Conservation (phyloP, 169 alveolate genomes). For the Ichthyophthirius multifiliis region DNA sequence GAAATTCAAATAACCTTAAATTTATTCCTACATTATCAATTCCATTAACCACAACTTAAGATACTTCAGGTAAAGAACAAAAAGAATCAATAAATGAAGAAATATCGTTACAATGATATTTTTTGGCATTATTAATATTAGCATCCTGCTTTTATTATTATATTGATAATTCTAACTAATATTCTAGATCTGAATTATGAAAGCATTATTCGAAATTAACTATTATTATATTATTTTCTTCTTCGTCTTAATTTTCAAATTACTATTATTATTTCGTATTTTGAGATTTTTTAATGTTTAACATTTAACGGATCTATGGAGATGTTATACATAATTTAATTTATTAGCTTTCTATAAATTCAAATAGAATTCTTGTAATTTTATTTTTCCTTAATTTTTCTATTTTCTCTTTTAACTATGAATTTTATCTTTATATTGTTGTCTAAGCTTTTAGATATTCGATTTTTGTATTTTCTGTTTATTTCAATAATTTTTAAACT, state of each 20-base stretch:
- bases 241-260: not conserved
- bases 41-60: constrained; percentile 4
- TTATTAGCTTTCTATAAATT: constrained; percentile 16
- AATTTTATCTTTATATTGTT: constrained; percentile 10
- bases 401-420: constrained; percentile 1
- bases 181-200: constrained; percentile 17
- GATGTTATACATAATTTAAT: constrained; percentile 25
- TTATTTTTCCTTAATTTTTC: constrained; percentile 11
- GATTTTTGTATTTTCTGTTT: not conserved
- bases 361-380: constrained; percentile 21
- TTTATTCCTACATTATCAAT: constrained; percentile 1
- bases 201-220: constrained; percentile 14
- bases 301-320: constrained; percentile 5
- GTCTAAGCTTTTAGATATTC: constrained; percentile 14
- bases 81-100: constrained; percentile 18
- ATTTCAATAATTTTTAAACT: not conserved
- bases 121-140: not conserved
- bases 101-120: constrained; percentile 29
- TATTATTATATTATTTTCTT: constrained; percentile 2
- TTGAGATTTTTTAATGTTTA: not conserved
- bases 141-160: too few species aligned
- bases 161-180: not conserved
- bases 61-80: constrained; percentile 21
- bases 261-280: not conserved
- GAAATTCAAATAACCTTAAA: not conserved